Evolutionary conservation across 768 basidiomycete genomes (phyloP).

Genomic region (Pleurotus ostreatus): DNA sequence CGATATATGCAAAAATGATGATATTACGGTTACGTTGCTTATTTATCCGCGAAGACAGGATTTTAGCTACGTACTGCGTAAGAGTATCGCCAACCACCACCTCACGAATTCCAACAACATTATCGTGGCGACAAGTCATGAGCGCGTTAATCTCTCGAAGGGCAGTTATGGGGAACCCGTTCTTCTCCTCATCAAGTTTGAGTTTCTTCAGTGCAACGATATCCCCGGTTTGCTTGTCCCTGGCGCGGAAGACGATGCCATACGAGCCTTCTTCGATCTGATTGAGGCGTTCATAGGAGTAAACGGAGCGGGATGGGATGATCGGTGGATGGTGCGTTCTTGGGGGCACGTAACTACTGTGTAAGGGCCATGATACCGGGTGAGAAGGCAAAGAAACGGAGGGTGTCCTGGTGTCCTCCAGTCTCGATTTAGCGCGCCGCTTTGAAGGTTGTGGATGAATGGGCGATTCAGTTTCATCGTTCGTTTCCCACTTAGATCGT

Average conservation of each 20-base stretch:
- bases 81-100: slow-evolving; percentile 98
- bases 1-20: too few species aligned
- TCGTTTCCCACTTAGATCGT: slow-evolving; percentile 74
- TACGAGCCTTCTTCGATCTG: slow-evolving; percentile 99
- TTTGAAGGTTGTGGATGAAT: slow-evolving; percentile 40
- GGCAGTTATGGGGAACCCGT: slow-evolving; percentile 97
- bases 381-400: slow-evolving; percentile 16
- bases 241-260: slow-evolving; percentile 94
- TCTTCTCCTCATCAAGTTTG: slow-evolving; percentile 97
- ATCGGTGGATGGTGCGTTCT: slow-evolving; percentile 77
- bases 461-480: slow-evolving; percentile 28
- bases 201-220: slow-evolving; percentile 97
- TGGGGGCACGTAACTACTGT: slow-evolving; percentile 73
- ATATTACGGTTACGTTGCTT: slow-evolving; percentile 25
- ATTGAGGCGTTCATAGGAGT: slow-evolving; percentile 90
- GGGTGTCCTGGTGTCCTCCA: slow-evolving; percentile 19
- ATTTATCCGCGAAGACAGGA: slow-evolving; percentile 14
- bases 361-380: slow-evolving; percentile 21
- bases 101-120: slow-evolving; percentile 95
- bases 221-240: slow-evolving; percentile 90
- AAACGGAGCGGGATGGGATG: slow-evolving; percentile 86
- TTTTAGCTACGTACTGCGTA: slow-evolving; percentile 81
- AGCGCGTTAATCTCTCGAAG: slow-evolving; percentile 94
- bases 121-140: slow-evolving; percentile 91
- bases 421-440: slow-evolving; percentile 49